phyloP scores from a whole-genome alignment of 805 yeast species.

The Metschnikowia aberdeeniae region DNA sequence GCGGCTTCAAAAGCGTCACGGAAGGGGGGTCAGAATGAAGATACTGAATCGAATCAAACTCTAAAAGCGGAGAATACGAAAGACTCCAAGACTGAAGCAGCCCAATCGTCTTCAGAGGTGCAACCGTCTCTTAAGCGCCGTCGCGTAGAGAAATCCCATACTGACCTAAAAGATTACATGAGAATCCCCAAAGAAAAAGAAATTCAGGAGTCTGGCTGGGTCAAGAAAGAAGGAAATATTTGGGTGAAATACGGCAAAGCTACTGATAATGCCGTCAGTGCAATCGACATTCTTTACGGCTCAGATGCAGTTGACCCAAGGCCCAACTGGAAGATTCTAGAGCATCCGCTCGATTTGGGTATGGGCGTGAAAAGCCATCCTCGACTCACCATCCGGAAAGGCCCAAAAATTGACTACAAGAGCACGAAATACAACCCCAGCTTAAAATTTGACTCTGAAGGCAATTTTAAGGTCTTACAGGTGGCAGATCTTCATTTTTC shows the following conservation, averaged over 20 bases:
- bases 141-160: slow-evolving; percentile 20
- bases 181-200: slow-evolving; percentile 34
- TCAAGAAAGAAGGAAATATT: slow-evolving; percentile 42
- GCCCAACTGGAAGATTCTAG: slow-evolving; percentile 54
- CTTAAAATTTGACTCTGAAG: slow-evolving; percentile 37
- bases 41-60: not conserved
- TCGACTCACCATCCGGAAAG: slow-evolving; percentile 33
- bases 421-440: slow-evolving; percentile 23
- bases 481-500: slow-evolving; percentile 89
- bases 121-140: slow-evolving; percentile 3
- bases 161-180: slow-evolving; percentile 17
- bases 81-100: not conserved
- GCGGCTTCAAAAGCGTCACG: not conserved
- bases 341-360: slow-evolving; percentile 23
- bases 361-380: slow-evolving; percentile 19
- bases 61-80: not conserved
- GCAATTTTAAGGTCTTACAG: slow-evolving; percentile 74
- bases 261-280: slow-evolving; percentile 43
- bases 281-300: slow-evolving; percentile 69
- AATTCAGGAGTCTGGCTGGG: slow-evolving; percentile 44
- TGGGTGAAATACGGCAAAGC: slow-evolving; percentile 56
- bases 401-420: slow-evolving; percentile 29
- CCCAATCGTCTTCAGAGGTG: not conserved
- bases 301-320: slow-evolving; percentile 73
- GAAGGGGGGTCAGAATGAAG: not conserved